phyloP scores from a whole-genome alignment of 2,329 filamentous ascomycete species.

The Verticillium albo-atrum region DNA sequence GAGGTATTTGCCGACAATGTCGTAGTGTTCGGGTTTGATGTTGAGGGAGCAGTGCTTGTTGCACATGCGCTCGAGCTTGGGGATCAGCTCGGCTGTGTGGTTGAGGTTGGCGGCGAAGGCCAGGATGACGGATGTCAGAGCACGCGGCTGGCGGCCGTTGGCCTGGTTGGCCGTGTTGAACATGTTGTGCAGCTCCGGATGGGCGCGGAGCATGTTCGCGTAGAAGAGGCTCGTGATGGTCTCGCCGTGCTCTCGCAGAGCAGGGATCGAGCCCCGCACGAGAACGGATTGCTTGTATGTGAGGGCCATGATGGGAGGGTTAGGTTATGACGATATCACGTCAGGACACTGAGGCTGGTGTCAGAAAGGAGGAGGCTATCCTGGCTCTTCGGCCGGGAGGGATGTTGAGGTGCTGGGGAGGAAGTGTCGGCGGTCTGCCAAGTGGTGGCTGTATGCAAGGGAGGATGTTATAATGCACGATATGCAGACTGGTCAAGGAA shows the following conservation, averaged over 20 bases:
- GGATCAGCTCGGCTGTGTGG: conserved; percentile 49
- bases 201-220: conserved; percentile 58
- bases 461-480: neutral
- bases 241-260: conserved; percentile 62
- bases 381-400: neutral
- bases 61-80: conserved; percentile 53
- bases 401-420: neutral
- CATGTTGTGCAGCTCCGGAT: conserved; percentile 63
- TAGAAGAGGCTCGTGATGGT: conserved; percentile 71
- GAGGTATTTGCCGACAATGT: conserved; percentile 65
- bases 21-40: conserved; percentile 65
- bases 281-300: conserved; percentile 54
- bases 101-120: conserved; percentile 70
- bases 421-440: neutral
- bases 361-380: neutral
- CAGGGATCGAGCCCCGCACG: conserved; percentile 67
- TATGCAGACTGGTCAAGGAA: neutral
- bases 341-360: neutral
- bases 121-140: conserved; percentile 41
- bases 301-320: conserved; percentile 27
- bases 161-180: conserved; percentile 50
- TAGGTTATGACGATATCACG: no score
- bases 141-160: conserved; percentile 17
- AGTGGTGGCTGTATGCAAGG: neutral
- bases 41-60: conserved; percentile 71